Evolutionary conservation across 2,329 filamentous ascomycete genomes (phyloP), one percentile per base, ranked within the genome.

Genomic region (Cladobotryum mycophilum): DNA sequence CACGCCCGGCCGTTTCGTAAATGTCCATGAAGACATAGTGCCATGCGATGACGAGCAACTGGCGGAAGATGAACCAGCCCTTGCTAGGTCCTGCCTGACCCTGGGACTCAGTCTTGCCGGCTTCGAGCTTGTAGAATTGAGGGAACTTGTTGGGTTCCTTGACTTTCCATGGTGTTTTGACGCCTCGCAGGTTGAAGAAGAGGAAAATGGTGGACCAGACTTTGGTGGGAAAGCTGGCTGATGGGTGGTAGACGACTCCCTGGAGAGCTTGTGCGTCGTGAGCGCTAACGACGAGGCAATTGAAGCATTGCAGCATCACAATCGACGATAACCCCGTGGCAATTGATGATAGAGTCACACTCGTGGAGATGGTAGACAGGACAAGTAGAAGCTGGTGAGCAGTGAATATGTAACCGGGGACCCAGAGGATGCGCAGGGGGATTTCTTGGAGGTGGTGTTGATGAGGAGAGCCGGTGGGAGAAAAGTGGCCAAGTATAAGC

Each of bases 101-200:
- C 7, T 14, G 14, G 18, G 17, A 14, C 20, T 18, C 15, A 15
- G 7, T 42, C 41, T 42, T 18, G 17, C 20, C 13, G 15, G 17
- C 5, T 25, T 42, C 17, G 6, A 20, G 7, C 17, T 25, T n/a
- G 35, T 38, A 53, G 25, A 42, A 53, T 33, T 17, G 37, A 5
- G 51, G 51, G 35, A 49, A 53, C 17, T 18, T 37, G 15, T 35
- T 36, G 9, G 18, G 8, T 13, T 41, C 38, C 46, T 46, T 43
- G 20, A 20, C 30, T 18, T 53, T 42, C 51, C 51, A 53, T 3
- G 47, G 37, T 15, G 47, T 53, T n/a, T 48, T 45, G 33, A 35
- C 47, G n/a, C 47, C 51, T 20, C 51, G 47, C 8, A 53, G 5
- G 14, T 50, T 53, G 38, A 53, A 47, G 13, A 53, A 43, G 36